Conservation (phyloP, 768 basidiomycete genomes). For the Paxillus ammoniavirescens region DNA sequence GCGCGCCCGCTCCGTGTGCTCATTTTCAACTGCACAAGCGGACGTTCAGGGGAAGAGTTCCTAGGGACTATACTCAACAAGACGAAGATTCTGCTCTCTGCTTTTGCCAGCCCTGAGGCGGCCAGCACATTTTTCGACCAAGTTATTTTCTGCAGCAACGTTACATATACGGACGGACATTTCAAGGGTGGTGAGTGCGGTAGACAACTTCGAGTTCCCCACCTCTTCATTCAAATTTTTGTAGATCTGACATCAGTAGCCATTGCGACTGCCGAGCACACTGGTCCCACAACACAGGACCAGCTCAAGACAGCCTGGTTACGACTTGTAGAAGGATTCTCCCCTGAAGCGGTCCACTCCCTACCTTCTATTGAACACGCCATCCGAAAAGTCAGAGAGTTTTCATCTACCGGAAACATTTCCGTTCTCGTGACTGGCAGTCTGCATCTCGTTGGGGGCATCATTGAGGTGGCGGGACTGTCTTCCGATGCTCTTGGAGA, state of each 20-base stretch:
- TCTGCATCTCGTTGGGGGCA: slow-evolving; percentile 89
- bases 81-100: slow-evolving; percentile 45
- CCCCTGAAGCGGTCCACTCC: slow-evolving; percentile 65
- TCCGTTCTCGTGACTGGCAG: slow-evolving; percentile 90
- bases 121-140: slow-evolving; percentile 65
- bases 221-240: neutral
- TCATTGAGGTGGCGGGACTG: slow-evolving; percentile 87
- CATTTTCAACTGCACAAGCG: slow-evolving; percentile 94
- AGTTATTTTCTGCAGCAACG: slow-evolving; percentile 94
- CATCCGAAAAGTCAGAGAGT: slow-evolving; percentile 56
- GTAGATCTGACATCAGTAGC: slow-evolving; percentile 78
- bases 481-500: slow-evolving; percentile 62
- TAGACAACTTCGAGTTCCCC: neutral
- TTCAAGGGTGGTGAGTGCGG: slow-evolving; percentile 80
- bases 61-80: slow-evolving; percentile 57
- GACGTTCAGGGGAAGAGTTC: slow-evolving; percentile 77
- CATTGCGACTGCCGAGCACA: slow-evolving; percentile 59
- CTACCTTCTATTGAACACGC: slow-evolving; percentile 90
- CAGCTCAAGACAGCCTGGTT: slow-evolving; percentile 77
- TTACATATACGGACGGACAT: slow-evolving; percentile 85
- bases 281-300: slow-evolving; percentile 69
- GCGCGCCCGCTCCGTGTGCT: slow-evolving; percentile 52
- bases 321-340: slow-evolving; percentile 57
- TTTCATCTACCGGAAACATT: slow-evolving; percentile 32
- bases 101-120: slow-evolving; percentile 37